Base-by-base conservation (phyloP, 371 early-diverging fungal genomes). In the Conidiobolus incongruus region DNA sequence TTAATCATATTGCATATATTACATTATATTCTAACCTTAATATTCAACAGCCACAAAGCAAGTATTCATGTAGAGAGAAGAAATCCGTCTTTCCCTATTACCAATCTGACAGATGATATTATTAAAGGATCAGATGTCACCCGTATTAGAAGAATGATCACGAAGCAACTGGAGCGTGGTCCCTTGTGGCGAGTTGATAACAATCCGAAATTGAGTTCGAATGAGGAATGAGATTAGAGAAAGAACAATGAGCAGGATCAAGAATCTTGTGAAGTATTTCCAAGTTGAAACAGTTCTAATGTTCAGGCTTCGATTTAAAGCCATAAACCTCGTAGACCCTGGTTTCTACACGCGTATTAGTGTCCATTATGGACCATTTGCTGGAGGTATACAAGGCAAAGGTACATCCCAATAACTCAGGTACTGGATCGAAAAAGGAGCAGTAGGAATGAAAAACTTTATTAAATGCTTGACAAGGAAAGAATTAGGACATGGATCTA, bases 381-480 rank as follows among this genome's bases (percentile, higher is more conserved):
- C 88, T 49, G 84, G 86, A 38, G 81, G 89, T 11, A 60, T 90
- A 26, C 78, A 77, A 48, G 85, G 88, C 39, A 79, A 82, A 47
- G 88, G 85, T 24, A 83, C 85, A 21, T 68, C 83, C 1, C 65
- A 73, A 10, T 89, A 88, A 62, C 62, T 88, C 38, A 65, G 69
- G 2, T 81, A 83, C 63, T 90, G 91, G 91, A 73, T 81, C 41
- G 63, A 70, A 45, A 81, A 77, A 63, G 89, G 91, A 31, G 88
- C 88, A 3, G 49, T 88, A 19, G 70, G 78, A n/a, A 58, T 90
- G 51, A 41, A 41, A n/a, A 29, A 29, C 13, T 77, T 83, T 50
- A 75, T 85, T 48, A 85, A 84, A 20, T 90, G 87, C 59, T 88
- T 85, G 51, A 85, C 81, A 39, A 85, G 86, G 86, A 89, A 86